Evolutionary conservation across 139 green algal genomes (phyloP).

Genomic region (Mesostigma viride): DNA sequence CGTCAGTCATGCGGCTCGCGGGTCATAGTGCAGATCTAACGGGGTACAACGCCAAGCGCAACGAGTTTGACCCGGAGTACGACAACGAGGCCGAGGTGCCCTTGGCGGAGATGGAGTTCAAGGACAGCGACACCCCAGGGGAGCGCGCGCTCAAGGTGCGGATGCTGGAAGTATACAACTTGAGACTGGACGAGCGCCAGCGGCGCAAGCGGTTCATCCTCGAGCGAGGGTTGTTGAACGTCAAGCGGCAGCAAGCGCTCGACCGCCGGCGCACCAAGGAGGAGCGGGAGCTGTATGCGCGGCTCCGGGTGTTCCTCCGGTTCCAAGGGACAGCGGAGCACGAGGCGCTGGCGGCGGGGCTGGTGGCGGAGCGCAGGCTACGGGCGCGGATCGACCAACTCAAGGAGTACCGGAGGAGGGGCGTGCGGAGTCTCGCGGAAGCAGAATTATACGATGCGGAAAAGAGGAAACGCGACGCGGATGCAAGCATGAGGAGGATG

Average conservation of each 20-base stretch:
- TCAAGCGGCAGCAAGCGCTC: conserved; percentile 30
- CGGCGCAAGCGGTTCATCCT: conserved; percentile 58
- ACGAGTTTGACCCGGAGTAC: conserved; percentile 90
- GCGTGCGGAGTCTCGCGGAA: conserved; percentile 57
- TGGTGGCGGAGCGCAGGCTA: conserved; percentile 63
- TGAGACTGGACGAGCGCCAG: conserved; percentile 50
- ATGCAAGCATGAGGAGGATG: neutral
- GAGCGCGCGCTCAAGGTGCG: conserved; percentile 56
- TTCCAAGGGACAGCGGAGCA: conserved; percentile 54
- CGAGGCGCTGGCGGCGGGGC: conserved; percentile 67
- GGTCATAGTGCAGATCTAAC: no score
- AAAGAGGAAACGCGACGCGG: conserved; percentile 14
- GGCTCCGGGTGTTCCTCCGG: conserved; percentile 67
- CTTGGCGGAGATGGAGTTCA: conserved; percentile 35
- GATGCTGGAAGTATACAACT: conserved; percentile 79
- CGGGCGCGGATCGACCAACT: conserved; percentile 69
- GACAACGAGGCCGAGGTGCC: conserved; percentile 75
- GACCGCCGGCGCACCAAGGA: conserved; percentile 45
- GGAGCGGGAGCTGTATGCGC: conserved; percentile 57
- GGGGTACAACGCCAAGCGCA: conserved; percentile 76
- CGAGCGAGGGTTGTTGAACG: conserved; percentile 55
- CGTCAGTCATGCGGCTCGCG: no score
- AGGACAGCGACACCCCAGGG: conserved; percentile 30
- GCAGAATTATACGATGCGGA: conserved; percentile 51
- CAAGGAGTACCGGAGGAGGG: conserved; percentile 48